Conservation (phyloP, 2,329 filamentous ascomycete genomes). For the Curvularia eragrostidis region DNA sequence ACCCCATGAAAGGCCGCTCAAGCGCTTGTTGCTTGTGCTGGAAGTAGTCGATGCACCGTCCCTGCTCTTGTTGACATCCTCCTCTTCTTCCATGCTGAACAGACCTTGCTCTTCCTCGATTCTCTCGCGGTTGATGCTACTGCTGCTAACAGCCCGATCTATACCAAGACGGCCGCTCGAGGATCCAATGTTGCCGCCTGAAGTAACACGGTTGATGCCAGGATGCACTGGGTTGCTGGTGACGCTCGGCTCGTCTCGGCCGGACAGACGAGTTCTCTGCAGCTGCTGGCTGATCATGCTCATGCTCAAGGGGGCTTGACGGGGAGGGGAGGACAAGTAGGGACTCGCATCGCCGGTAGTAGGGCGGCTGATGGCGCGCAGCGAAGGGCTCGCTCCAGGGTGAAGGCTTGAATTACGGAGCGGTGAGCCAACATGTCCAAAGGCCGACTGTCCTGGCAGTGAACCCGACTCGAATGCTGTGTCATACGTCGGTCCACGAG, state of each 20-base stretch:
- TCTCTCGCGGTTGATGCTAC: conserved; percentile 49
- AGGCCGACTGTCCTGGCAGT: conserved; percentile 52
- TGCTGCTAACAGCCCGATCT: conserved; percentile 51
- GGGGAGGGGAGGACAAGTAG: conserved; percentile 62
- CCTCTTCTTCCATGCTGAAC: conserved; percentile 53
- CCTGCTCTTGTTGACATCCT: conserved; percentile 42
- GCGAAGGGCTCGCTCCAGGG: conserved; percentile 57
- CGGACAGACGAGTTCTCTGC: conserved; percentile 53
- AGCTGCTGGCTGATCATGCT: conserved; percentile 68
- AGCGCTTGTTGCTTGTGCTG: conserved; percentile 46
- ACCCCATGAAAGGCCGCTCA: conserved; percentile 48
- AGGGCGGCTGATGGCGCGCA: conserved; percentile 59
- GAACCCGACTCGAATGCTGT: conserved; percentile 49
- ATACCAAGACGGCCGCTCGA: conserved; percentile 42
- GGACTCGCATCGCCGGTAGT: conserved; percentile 57
- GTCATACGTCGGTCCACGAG: conserved; percentile 58
- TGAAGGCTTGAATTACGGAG: conserved; percentile 66
- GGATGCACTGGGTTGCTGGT: conserved; percentile 61
- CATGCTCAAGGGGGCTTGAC: conserved; percentile 66
- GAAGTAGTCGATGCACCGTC: conserved; percentile 46
- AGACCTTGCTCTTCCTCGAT: conserved; percentile 54
- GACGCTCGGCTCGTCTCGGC: conserved; percentile 38
- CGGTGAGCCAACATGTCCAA: conserved; percentile 70
- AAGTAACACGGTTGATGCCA: conserved; percentile 64
- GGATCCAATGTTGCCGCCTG: conserved; percentile 41